A percentile compares a stretch with the other conserved stretches of the same genome.
Conservation (phyloP, 2,329 filamentous ascomycete species). For the Trichoderma aggressivum region DNA sequence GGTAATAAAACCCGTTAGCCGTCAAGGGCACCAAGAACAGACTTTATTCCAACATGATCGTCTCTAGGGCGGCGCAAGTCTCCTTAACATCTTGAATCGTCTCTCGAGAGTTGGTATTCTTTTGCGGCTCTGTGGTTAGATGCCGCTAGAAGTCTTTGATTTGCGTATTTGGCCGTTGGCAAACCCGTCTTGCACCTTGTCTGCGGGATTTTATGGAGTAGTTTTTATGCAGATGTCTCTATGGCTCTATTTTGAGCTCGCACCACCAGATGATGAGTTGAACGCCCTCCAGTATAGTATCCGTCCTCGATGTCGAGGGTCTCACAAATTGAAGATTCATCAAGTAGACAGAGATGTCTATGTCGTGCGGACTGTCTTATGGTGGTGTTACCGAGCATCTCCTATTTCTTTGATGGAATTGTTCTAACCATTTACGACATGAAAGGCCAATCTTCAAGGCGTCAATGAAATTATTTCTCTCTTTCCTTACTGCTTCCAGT, state of each 20-base stretch:
- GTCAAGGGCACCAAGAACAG: neutral
- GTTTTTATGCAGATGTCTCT: neutral
- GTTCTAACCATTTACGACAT: neutral
- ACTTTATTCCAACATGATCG: neutral
- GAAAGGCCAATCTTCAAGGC: fast-evolving
- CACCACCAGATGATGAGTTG: neutral
- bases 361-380: neutral
- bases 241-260: neutral
- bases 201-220: neutral
- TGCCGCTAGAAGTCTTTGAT: neutral
- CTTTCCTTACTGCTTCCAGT: neutral
- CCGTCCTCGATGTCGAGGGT: neutral
- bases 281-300: neutral
- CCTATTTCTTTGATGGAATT: neutral
- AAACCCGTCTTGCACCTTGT: neutral
- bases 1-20: neutral
- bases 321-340: neutral
- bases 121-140: neutral
- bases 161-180: neutral
- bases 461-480: neutral
- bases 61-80: neutral
- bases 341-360: neutral
- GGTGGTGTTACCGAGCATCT: neutral
- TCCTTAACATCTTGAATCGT: fast-evolving
- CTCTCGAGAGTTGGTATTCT: neutral